These are phyloP conservation scores for Centella asiatica DNA, from an alignment of 129 eudicot species.

Conservation along the genomic window DNA sequence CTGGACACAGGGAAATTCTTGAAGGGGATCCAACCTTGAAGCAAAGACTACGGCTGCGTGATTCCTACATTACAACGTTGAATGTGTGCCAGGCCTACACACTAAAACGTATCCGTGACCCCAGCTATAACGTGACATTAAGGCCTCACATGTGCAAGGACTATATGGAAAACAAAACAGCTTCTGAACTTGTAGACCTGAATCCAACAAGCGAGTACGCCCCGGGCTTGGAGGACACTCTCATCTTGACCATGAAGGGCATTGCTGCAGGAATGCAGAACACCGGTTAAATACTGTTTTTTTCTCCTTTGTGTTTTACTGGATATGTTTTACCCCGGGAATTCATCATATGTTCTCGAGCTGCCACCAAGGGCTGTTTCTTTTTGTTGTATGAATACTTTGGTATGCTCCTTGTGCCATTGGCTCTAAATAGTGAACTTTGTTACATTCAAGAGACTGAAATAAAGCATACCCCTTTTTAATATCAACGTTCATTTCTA, in stretches of 20 bases:
- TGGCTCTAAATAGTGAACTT: conserved; percentile 23
- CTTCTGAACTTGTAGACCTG: conserved; percentile 70
- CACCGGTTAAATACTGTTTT: conserved; percentile 50
- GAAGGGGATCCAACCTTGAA: conserved; percentile 92
- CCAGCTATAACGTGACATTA: conserved; percentile 54
- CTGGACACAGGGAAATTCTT: conserved; percentile 90
- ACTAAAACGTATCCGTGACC: conserved; percentile 89
- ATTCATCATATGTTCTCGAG: conserved; percentile 19
- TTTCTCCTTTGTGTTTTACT: conserved; percentile 2
- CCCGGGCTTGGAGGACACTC: conserved; percentile 95
- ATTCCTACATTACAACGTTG: conserved; percentile 83
- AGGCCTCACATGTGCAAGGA: conserved; percentile 90
- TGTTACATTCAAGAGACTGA: background rate
- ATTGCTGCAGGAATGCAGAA: conserved; percentile 99
- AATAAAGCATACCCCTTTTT: background rate
- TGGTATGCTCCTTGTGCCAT: conserved; percentile 6
- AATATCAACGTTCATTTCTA: conserved; percentile 1
- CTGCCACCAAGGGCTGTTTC: conserved; percentile 9
- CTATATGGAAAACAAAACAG: conserved; percentile 54
- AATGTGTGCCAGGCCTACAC: conserved; percentile 88
- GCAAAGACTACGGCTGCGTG: conserved; percentile 79
- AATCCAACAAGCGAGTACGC: conserved; percentile 96
- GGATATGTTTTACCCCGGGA: background rate
- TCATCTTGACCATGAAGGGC: conserved; percentile 98
- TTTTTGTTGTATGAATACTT: conserved; percentile 10